Conservation (phyloP, 352 stramenopile genomes). For the Globisporangium canariense region DNA sequence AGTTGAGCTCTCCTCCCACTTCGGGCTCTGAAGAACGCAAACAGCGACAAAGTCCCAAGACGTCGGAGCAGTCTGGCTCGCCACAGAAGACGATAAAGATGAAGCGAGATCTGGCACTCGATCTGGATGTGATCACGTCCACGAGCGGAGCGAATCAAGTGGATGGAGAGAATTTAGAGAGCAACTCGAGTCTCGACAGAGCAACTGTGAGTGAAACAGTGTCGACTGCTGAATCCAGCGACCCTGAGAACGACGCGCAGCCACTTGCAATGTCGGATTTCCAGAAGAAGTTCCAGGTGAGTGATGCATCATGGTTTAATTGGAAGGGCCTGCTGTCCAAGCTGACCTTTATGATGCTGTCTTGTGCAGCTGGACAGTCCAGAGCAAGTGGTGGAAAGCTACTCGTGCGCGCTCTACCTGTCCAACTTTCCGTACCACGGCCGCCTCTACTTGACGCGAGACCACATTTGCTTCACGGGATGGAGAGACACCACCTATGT, state of each 20-base stretch:
- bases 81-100: conserved; percentile 7
- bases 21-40: conserved; percentile 11
- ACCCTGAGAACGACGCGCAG: conserved; percentile 33
- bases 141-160: neutral
- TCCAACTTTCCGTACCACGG: conserved; percentile 83
- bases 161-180: neutral
- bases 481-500: conserved; percentile 83
- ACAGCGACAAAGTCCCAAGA: conserved; percentile 11
- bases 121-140: conserved; percentile 14
- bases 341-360: conserved; percentile 1
- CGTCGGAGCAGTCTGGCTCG: conserved; percentile 1
- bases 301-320: neutral
- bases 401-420: conserved; percentile 75
- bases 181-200: conserved; percentile 2
- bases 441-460: conserved; percentile 68
- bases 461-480: conserved; percentile 77
- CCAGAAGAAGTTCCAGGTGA: conserved; percentile 82
- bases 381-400: conserved; percentile 83
- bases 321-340: neutral
- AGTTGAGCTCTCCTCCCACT: conserved; percentile 16
- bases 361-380: conserved; percentile 43
- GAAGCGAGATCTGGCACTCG: conserved; percentile 6
- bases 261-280: conserved; percentile 64
- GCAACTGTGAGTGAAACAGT: conserved; percentile 8
- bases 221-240: conserved; percentile 14